Evolutionary conservation across 495 filamentous ascomycete species (phyloP).

Genomic region (Hypoxylon fragiforme): DNA sequence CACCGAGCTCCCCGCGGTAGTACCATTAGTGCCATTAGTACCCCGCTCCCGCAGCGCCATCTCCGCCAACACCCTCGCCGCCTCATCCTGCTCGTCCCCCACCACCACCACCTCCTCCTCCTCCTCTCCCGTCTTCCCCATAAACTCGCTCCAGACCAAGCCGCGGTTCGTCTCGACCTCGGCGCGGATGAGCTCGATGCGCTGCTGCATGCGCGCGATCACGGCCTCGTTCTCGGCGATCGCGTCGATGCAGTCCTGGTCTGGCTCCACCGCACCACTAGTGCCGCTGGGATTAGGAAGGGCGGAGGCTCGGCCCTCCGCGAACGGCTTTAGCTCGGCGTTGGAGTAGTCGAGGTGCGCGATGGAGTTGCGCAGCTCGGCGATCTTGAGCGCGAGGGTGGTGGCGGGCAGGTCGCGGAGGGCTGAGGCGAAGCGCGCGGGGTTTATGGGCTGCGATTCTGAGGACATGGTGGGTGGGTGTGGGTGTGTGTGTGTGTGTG

Average conservation of each 20-base stretch:
- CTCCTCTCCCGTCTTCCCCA: constrained; percentile 43
- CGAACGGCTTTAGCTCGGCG: constrained; percentile 67
- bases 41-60: too few species aligned
- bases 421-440: constrained; percentile 69
- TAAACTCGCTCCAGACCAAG: constrained; percentile 66
- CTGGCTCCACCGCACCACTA: constrained; percentile 47
- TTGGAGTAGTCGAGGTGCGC: constrained; percentile 81
- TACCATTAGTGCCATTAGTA: too few species aligned
- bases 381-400: constrained; percentile 74
- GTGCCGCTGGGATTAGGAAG: constrained; percentile 27
- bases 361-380: constrained; percentile 81
- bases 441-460: constrained; percentile 59
- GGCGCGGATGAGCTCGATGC: constrained; percentile 65
- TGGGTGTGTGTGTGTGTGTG: not conserved
- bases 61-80: too few species aligned
- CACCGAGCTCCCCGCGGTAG: constrained; percentile 21
- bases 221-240: constrained; percentile 77
- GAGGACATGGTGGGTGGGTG: constrained; percentile 44
- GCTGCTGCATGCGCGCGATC: constrained; percentile 70
- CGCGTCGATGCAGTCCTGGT: constrained; percentile 68
- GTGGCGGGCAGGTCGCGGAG: constrained; percentile 71
- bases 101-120: constrained; percentile 17
- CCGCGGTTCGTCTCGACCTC: constrained; percentile 83
- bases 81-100: too few species aligned
- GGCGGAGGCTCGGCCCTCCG: constrained; percentile 41